Evolutionary conservation across 768 basidiomycete genomes (phyloP).

Genomic region (Lactifluus pinguis): DNA sequence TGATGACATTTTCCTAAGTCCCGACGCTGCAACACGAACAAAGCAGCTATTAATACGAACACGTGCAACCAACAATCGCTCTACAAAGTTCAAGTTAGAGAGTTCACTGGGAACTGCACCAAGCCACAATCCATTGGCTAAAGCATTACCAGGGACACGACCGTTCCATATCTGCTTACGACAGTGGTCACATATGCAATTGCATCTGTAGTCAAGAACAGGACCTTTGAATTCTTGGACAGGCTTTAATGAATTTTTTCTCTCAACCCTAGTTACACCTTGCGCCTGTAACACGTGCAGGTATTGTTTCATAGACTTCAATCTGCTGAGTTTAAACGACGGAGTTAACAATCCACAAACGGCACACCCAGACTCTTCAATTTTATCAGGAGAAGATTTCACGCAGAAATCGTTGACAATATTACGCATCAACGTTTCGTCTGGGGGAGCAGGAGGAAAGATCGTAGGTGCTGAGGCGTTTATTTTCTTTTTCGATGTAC

Average conservation of each 20-base stretch:
- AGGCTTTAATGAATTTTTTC: neutral
- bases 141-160: neutral
- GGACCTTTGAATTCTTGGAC: neutral
- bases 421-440: neutral
- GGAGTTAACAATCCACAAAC: neutral
- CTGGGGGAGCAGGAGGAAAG: neutral
- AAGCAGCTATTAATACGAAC: neutral
- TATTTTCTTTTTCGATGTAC: too few relatives aligned
- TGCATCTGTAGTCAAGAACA: neutral
- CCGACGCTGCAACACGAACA: neutral
- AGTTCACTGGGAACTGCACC: neutral
- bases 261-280: neutral
- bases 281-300: neutral
- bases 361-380: neutral
- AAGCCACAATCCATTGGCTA: neutral
- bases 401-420: neutral
- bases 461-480: neutral
- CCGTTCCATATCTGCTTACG: neutral
- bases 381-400: neutral
- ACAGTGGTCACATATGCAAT: neutral
- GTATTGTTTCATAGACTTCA: neutral
- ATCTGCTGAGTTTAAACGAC: neutral
- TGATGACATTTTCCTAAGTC: neutral
- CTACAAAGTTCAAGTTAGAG: neutral
- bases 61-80: neutral